These are phyloP conservation scores for Adansonia grandidieri DNA, from an alignment of 441 rosid species.

Conservation along the genomic window DNA sequence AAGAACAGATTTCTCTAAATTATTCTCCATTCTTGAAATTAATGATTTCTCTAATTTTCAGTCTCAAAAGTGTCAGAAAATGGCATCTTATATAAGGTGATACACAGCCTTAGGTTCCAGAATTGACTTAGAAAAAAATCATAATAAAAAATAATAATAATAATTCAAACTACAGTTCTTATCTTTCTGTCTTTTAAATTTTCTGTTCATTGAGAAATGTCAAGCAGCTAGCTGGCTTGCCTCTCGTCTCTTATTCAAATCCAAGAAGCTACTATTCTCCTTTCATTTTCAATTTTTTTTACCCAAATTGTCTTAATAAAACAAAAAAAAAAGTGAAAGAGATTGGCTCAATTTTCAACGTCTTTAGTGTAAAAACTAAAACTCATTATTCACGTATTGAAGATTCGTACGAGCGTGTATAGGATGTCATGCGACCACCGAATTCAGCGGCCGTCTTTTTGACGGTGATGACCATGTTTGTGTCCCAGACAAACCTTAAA, in stretches of 20 bases:
- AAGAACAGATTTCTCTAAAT: slow-evolving; percentile 9
- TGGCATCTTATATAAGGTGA: slow-evolving; percentile 4
- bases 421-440: slow-evolving; percentile 15
- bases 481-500: background rate
- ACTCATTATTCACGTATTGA: background rate
- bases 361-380: background rate
- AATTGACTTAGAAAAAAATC: background rate
- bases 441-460: slow-evolving; percentile 12
- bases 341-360: background rate
- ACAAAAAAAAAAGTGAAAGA: background rate
- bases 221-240: background rate
- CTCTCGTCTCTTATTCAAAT: background rate
- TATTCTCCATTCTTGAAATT: slow-evolving; percentile 2
- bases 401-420: background rate
- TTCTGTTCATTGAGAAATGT: background rate
- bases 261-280: background rate
- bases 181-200: background rate
- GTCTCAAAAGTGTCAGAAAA: background rate
- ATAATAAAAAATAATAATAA: background rate
- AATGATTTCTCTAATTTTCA: slow-evolving; percentile 1
- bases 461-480: slow-evolving; percentile 11
- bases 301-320: background rate
- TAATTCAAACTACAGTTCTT: background rate
- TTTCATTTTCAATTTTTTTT: background rate
- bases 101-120: background rate